Percentiles rank a stretch among this genome's conserved stretches.
Conservation (phyloP, 768 basidiomycete species). For the Pholiota conissans region DNA sequence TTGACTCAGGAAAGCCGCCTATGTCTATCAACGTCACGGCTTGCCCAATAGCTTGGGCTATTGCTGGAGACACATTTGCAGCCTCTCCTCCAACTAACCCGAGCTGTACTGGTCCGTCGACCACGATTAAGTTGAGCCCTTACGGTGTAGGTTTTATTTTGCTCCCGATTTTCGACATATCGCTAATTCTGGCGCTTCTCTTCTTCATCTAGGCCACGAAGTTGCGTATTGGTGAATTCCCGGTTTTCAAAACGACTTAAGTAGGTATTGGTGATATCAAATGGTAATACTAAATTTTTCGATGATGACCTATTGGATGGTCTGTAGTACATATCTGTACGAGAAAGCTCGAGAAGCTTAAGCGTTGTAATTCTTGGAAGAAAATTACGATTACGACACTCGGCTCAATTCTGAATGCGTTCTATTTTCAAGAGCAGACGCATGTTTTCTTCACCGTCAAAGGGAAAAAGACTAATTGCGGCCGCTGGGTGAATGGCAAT, state of each 20-base stretch:
- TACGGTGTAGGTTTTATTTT: constrained; percentile 42
- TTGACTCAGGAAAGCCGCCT: constrained; percentile 48
- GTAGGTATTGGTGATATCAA: too few relatives aligned
- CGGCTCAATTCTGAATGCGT: too few relatives aligned
- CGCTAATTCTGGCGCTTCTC: not conserved
- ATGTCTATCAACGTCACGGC: constrained; percentile 48
- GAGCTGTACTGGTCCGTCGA: constrained; percentile 39
- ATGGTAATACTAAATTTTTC: not conserved
- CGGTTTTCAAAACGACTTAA: constrained; percentile 29
- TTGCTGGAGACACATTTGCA: constrained; percentile 50
- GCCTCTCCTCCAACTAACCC: constrained; percentile 45
- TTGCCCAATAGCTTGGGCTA: constrained; percentile 48
- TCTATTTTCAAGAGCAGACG: not conserved
- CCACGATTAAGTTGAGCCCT: constrained; percentile 45
- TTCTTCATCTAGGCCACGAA: constrained; percentile 30
- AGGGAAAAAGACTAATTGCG: not conserved
- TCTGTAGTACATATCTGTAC: too few relatives aligned
- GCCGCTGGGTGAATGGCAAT: not conserved
- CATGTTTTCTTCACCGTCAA: not conserved
- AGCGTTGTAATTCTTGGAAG: too few relatives aligned
- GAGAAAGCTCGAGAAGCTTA: too few relatives aligned
- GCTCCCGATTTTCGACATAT: not conserved
- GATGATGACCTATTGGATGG: too few relatives aligned
- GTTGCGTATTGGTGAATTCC: constrained; percentile 43
- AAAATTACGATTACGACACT: too few relatives aligned